These are phyloP conservation scores for Nosema granulosis DNA, from an alignment of 371 early-diverging fungal species.

Conservation along the genomic window DNA sequence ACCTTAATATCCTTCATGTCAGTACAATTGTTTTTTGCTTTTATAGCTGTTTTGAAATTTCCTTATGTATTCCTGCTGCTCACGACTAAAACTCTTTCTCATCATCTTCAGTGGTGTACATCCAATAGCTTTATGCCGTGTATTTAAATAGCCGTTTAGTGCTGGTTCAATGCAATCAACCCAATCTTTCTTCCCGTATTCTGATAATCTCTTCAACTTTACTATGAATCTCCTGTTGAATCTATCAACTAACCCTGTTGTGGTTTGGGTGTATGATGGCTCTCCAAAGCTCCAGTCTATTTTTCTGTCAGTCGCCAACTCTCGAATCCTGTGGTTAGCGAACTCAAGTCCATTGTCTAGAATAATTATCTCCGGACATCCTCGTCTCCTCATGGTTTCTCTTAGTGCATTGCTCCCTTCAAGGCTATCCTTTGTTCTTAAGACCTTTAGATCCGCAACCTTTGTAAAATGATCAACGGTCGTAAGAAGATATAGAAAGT, in stretches of 20 bases:
- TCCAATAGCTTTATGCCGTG: constrained; percentile 13
- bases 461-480: constrained; percentile 21
- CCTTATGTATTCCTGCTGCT: too few species aligned
- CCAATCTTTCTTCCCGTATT: constrained; percentile 24
- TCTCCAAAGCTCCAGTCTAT: not conserved
- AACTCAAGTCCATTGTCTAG: constrained; percentile 29
- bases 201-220: constrained; percentile 15
- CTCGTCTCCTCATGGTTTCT: constrained; percentile 8
- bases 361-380: constrained; percentile 10
- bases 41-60: too few species aligned
- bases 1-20: too few species aligned
- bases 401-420: too few species aligned
- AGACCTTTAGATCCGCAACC: not conserved
- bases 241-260: constrained; percentile 23
- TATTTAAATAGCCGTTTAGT: not conserved
- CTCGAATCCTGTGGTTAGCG: not conserved
- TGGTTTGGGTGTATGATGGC: not conserved
- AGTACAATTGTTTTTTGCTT: too few species aligned
- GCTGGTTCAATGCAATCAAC: not conserved
- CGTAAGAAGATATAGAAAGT: not conserved
- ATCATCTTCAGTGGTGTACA: not conserved
- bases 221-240: constrained; percentile 15
- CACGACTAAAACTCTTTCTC: too few species aligned
- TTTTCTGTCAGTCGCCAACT: not conserved
- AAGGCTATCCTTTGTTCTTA: constrained; percentile 7